phyloP scores from a whole-genome alignment of 2,329 filamentous ascomycete species.

The Diaporthe sp. region DNA sequence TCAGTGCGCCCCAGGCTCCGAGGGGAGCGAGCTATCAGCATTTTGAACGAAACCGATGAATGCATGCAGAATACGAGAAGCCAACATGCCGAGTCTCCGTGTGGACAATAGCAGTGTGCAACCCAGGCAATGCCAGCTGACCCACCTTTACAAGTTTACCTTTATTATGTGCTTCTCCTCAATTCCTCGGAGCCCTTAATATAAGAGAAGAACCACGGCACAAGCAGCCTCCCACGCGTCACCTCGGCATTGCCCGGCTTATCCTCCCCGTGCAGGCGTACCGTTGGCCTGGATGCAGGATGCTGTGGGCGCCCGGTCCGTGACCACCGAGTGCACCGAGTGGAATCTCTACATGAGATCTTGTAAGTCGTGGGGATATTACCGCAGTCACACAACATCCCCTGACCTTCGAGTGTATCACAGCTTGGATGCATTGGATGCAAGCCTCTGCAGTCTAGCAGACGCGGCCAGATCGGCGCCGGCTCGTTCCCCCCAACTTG shows the following conservation, averaged over 20 bases:
- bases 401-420: neutral
- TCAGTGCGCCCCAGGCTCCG: constrained; percentile 7
- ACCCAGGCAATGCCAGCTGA: constrained; percentile 1
- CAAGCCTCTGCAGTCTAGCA: constrained; percentile 11
- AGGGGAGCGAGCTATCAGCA: neutral
- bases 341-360: constrained; percentile 12
- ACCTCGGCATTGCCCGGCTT: neutral
- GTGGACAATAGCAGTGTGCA: neutral
- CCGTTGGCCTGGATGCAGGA: constrained; percentile 15
- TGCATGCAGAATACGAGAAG: constrained; percentile 14
- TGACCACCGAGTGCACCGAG: constrained; percentile 6
- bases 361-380: constrained; percentile 29
- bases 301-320: constrained; percentile 6
- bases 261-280: neutral
- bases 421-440: constrained; percentile 8
- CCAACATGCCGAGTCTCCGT: constrained; percentile 6
- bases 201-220: neutral
- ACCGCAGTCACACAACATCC: constrained; percentile 7
- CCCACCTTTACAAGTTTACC: neutral
- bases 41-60: neutral
- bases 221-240: neutral
- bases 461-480: constrained; percentile 25
- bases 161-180: neutral
- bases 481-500: constrained; percentile 1
- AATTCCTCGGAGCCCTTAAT: neutral